Percentiles rank a stretch among this genome's conserved stretches.
phyloP scores from a whole-genome alignment of 805 yeast genomes.

The Ogataea pilisensis region DNA sequence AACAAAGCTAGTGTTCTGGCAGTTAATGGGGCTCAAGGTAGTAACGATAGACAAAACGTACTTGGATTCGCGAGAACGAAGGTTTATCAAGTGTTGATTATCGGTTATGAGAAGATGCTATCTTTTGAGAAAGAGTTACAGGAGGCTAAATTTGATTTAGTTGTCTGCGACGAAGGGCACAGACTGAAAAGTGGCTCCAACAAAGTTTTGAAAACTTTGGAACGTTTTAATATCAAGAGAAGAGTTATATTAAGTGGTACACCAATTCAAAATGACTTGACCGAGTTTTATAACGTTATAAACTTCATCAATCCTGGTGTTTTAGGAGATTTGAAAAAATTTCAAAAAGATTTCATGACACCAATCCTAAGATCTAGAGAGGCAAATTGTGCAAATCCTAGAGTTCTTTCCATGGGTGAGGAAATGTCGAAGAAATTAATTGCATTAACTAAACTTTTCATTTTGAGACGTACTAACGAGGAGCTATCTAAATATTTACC shows the following conservation, averaged over 20 bases:
- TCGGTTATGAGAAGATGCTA: slow-evolving; percentile 82
- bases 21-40: slow-evolving; percentile 40
- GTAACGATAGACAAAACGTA: slow-evolving; percentile 55
- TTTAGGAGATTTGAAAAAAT: slow-evolving; percentile 54
- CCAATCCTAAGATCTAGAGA: slow-evolving; percentile 77
- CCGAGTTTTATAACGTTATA: slow-evolving; percentile 74
- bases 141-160: slow-evolving; percentile 51
- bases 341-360: slow-evolving; percentile 57
- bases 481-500: slow-evolving; percentile 57
- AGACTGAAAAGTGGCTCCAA: slow-evolving; percentile 72
- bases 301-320: slow-evolving; percentile 84
- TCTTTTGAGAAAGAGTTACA: slow-evolving; percentile 48
- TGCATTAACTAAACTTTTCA: slow-evolving; percentile 57
- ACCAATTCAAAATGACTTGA: slow-evolving; percentile 79
- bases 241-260: slow-evolving; percentile 66
- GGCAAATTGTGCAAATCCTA: slow-evolving; percentile 48
- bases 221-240: slow-evolving; percentile 47
- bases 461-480: slow-evolving; percentile 67
- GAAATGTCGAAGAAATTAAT: slow-evolving; percentile 61
- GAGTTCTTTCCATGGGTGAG: slow-evolving; percentile 52
- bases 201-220: slow-evolving; percentile 64
- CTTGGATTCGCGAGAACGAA: slow-evolving; percentile 58
- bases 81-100: slow-evolving; percentile 76
- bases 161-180: slow-evolving; percentile 96
- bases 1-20: slow-evolving; percentile 65